These are phyloP conservation scores for Tylopilus rubrobrunneus DNA, from an alignment of 768 basidiomycete genomes.

Conservation along the genomic window DNA sequence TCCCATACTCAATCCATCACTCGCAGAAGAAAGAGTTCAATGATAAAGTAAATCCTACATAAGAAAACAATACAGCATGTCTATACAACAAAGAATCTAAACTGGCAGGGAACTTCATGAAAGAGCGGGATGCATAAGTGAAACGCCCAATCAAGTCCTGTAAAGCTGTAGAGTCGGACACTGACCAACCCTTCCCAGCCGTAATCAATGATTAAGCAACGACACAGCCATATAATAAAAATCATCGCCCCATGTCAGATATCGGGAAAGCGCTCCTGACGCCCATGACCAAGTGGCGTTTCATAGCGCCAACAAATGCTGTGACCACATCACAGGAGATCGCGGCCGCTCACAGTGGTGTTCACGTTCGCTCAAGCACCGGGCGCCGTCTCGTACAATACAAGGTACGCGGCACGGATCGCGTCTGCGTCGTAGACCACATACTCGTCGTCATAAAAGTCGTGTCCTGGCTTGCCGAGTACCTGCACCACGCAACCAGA, in stretches of 20 bases:
- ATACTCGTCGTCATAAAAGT: conserved; percentile 20
- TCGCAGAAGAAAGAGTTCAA: too few species aligned
- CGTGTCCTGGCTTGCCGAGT: conserved; percentile 7
- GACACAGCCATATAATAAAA: background rate
- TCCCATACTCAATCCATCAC: too few species aligned
- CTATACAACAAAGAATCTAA: too few species aligned
- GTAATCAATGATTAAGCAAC: background rate
- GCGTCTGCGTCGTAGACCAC: conserved; percentile 26
- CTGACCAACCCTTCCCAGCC: background rate
- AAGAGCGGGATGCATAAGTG: too few species aligned
- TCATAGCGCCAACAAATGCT: background rate
- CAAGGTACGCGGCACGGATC: conserved; percentile 23
- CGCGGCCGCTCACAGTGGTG: background rate
- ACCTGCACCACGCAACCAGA: too few species aligned
- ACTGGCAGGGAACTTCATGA: too few species aligned
- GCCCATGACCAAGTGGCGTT: background rate
- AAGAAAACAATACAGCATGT: too few species aligned
- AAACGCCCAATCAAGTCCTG: too few species aligned
- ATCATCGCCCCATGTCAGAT: too few species aligned
- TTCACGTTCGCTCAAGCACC: background rate
- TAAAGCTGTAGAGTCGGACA: background rate
- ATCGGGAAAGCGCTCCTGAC: background rate
- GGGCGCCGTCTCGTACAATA: conserved; percentile 14
- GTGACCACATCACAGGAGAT: background rate
- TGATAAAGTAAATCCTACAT: too few species aligned